Base-by-base conservation (phyloP, 2,329 filamentous ascomycete genomes). In the Akanthomyces uredinophilus region DNA sequence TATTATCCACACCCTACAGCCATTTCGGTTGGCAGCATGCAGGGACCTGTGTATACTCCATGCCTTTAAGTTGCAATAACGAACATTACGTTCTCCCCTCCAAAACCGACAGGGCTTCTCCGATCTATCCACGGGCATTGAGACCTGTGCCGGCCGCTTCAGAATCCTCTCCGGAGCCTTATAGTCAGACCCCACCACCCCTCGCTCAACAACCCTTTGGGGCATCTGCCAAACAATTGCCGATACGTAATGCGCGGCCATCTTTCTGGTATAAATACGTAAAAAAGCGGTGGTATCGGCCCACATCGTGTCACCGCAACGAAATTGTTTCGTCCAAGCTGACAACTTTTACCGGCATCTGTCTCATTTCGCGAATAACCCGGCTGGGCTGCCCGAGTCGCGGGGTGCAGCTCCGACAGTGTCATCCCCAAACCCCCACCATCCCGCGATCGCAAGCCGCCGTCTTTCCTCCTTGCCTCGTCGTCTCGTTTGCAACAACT, bases 171-270 rank as follows among this genome's bases (percentile, higher is more conserved):
- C 41, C 20, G 41, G 11, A 22, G 49, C 32, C 43, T 41, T 11
- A 20, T 20, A 39, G 5, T 22, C 14, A 27, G 10, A 16, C 43
- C 20, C 32, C 22, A 24, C 20, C 32, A 16, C 35, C 51, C 16
- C 18, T 44, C 22, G 2, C 47, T 50, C 47, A 50, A 50, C 47
- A 32, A 4, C 47, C 27, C 4, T 32, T 44, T 32, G 22, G n/a
- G n/a, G 6, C 54, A 59, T 35, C 43, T 44, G 20, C 32, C 32
- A n/a, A 41, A 22, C 54, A 50, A 50, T 60, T 60, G 47, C 18
- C 14, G n/a, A 24, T 52, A 60, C 57, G 57, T 60, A 60, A 60
- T 60, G 57, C 10, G 24, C 37, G 2, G n/a, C 57, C 39, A 18
- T n/a, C 5, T 13, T 18, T 39, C 8, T 22, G 10, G 3, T 44